These are phyloP conservation scores for Parastagonospora avenae DNA, from an alignment of 2,329 filamentous ascomycete species.

Conservation along the genomic window DNA sequence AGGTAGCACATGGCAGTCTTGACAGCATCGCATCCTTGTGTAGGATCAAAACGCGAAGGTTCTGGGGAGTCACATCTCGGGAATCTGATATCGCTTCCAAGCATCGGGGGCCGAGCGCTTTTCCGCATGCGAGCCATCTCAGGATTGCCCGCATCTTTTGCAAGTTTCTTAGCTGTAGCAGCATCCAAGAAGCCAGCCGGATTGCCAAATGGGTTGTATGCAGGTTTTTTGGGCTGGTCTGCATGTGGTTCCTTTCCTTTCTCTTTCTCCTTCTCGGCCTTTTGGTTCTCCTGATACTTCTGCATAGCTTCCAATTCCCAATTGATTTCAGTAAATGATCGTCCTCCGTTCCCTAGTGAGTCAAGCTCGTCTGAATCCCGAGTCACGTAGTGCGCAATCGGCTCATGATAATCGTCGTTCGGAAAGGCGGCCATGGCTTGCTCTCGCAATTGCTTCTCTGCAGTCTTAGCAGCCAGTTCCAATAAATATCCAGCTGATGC, in stretches of 20 bases:
- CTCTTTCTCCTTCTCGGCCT: constrained; percentile 35
- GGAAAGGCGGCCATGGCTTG: constrained; percentile 77
- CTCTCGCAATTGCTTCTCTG: constrained; percentile 79
- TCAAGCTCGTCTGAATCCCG: constrained; percentile 58
- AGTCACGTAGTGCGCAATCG: constrained; percentile 73
- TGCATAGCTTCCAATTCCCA: constrained; percentile 86
- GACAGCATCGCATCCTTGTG: constrained; percentile 63
- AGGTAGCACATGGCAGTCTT: constrained; percentile 56
- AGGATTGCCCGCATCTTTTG: constrained; percentile 41
- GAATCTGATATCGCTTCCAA: constrained; percentile 80
- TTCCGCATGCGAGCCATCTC: constrained; percentile 63
- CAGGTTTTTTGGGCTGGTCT: constrained; percentile 9
- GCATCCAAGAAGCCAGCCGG: constrained; percentile 37
- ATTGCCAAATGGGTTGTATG: constrained; percentile 47
- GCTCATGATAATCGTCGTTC: constrained; percentile 70
- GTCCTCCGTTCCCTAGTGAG: constrained; percentile 56
- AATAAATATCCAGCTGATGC: constrained; percentile 77
- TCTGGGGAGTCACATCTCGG: constrained; percentile 83
- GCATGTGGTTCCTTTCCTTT: constrained; percentile 29
- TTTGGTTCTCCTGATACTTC: constrained; percentile 70
- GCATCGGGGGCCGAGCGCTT: constrained; percentile 77
- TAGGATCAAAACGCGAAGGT: constrained; percentile 80
- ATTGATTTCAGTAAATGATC: constrained; percentile 66
- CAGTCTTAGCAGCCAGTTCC: constrained; percentile 77
- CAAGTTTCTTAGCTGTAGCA: constrained; percentile 31